phyloP scores from a whole-genome alignment of 169 alveolate species.

The Cryptosporidium parvum region DNA sequence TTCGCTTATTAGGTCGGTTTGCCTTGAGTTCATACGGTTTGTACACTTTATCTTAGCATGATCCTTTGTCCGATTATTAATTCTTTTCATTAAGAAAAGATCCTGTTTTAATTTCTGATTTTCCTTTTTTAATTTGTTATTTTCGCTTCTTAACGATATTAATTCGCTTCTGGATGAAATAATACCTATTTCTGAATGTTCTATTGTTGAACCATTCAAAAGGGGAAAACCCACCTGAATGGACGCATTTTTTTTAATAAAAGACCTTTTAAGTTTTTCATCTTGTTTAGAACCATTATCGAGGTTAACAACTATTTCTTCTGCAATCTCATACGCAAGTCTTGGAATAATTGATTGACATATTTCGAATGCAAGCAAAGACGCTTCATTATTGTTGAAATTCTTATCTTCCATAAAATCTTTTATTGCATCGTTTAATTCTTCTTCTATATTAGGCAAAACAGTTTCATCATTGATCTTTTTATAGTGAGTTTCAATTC shows the following conservation, averaged over 20 bases:
- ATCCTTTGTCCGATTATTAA: slow-evolving; percentile 27
- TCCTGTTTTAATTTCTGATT: slow-evolving; percentile 64
- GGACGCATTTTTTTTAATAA: slow-evolving; percentile 35
- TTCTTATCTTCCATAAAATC: slow-evolving; percentile 8
- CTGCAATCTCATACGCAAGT: slow-evolving; percentile 70
- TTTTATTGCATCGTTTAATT: slow-evolving; percentile 16
- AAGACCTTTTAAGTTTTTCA: neutral
- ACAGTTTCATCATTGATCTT: slow-evolving; percentile 26
- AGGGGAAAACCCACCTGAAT: slow-evolving; percentile 69
- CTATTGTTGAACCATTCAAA: neutral
- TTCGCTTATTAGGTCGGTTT: neutral
- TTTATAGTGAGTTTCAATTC: slow-evolving; percentile 50
- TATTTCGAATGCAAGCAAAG: slow-evolving; percentile 26
- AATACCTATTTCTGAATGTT: slow-evolving; percentile 5
- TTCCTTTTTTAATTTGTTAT: slow-evolving; percentile 49
- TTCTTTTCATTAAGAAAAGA: slow-evolving; percentile 46
- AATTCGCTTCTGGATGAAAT: slow-evolving; percentile 51
- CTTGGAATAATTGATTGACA: slow-evolving; percentile 66
- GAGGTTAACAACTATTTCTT: slow-evolving; percentile 36
- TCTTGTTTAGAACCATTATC: neutral
- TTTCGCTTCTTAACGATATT: slow-evolving; percentile 53
- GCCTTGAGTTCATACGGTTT: neutral
- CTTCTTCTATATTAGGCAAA: slow-evolving; percentile 51
- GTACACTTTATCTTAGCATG: neutral
- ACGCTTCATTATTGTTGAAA: neutral